A percentile compares a stretch with the other conserved stretches of the same genome.
phyloP scores from a whole-genome alignment of 768 basidiomycete genomes.

The Lactarius vividus region DNA sequence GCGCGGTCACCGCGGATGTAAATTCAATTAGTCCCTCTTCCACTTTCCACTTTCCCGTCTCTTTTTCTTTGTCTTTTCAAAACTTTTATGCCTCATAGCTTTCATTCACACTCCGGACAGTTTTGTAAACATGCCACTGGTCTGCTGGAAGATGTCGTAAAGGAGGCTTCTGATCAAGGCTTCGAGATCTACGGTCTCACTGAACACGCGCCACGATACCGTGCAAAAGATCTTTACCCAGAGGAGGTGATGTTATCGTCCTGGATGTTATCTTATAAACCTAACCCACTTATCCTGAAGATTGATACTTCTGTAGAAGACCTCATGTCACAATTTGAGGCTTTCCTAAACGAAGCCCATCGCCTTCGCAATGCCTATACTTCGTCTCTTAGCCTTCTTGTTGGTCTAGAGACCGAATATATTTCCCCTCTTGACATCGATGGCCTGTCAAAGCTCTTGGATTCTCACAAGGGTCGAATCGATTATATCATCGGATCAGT shows the following conservation, averaged over 20 bases:
- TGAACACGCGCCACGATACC: constrained; percentile 92
- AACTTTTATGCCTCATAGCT: constrained; percentile 59
- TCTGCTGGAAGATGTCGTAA: constrained; percentile 74
- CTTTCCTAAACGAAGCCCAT: constrained; percentile 77
- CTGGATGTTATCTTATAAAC: background rate
- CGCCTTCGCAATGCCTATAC: constrained; percentile 65
- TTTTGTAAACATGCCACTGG: constrained; percentile 91
- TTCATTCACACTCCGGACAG: constrained; percentile 91
- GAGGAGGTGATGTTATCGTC: constrained; percentile 70
- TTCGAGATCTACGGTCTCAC: constrained; percentile 85
- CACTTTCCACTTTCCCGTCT: background rate
- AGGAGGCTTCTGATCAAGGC: constrained; percentile 71
- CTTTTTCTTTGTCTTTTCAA: background rate
- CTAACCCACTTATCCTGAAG: constrained; percentile 40
- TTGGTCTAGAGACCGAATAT: constrained; percentile 92
- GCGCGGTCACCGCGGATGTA: background rate
- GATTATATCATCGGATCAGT: constrained; percentile 92
- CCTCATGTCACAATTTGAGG: constrained; percentile 63
- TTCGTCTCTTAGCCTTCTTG: constrained; percentile 66
- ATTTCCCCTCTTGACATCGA: constrained; percentile 70
- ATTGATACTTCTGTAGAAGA: constrained; percentile 48
- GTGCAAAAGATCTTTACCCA: constrained; percentile 80
- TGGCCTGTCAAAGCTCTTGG: constrained; percentile 52
- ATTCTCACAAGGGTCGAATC: constrained; percentile 48
- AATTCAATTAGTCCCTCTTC: background rate